phyloP scores from a whole-genome alignment of 305 asterid species.

The Solanum hybrid region DNA sequence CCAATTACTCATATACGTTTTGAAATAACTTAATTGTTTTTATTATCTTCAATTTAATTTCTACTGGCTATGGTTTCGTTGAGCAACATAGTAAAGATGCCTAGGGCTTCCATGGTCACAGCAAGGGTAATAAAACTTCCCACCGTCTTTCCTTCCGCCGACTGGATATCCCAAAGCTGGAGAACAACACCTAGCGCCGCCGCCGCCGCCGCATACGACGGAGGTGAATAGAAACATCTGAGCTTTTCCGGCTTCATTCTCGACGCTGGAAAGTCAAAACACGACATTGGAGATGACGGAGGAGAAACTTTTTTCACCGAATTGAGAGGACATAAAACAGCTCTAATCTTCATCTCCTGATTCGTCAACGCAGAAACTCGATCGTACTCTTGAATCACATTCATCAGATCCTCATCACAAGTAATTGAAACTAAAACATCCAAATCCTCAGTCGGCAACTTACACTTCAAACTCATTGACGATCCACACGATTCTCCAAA shows the following conservation, averaged over 20 bases:
- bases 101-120: conserved; percentile 16
- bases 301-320: conserved; percentile 45
- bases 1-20: neutral
- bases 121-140: conserved; percentile 2
- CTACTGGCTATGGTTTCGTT: conserved; percentile 21
- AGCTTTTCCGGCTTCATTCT: conserved; percentile 6
- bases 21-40: neutral
- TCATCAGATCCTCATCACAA: conserved; percentile 61
- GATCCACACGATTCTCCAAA: conserved; percentile 64
- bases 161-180: conserved; percentile 27
- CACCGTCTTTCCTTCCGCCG: conserved; percentile 5
- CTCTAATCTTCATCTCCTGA: conserved; percentile 54
- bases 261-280: conserved; percentile 39
- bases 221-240: conserved; percentile 6
- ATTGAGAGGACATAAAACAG: conserved; percentile 40
- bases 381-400: conserved; percentile 58
- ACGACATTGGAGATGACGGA: conserved; percentile 61
- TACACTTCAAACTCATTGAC: conserved; percentile 60
- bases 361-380: conserved; percentile 21
- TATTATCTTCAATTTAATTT: neutral
- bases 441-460: conserved; percentile 69
- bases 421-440: conserved; percentile 58
- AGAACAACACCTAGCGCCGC: conserved; percentile 2
- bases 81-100: conserved; percentile 17
- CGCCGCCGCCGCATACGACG: conserved; percentile 8